Evolutionary conservation across 805 yeast genomes (phyloP).

Genomic region (Zygotorulaspora chibaensis): DNA sequence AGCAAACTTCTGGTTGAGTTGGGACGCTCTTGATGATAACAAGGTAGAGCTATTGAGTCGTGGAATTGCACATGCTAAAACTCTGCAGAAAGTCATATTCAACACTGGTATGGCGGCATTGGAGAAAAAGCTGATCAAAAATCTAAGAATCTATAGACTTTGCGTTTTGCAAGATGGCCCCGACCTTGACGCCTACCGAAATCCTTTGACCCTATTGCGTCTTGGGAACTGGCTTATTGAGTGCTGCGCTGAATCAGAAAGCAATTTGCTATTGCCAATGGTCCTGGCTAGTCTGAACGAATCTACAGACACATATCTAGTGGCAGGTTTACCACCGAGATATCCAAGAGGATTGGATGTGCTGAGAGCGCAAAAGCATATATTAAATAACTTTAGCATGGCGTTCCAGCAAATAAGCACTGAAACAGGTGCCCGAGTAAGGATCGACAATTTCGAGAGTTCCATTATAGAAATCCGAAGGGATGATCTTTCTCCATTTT

Average conservation of each 20-base stretch:
- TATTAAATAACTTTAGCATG: conserved; percentile 77
- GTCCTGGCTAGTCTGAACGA: conserved; percentile 81
- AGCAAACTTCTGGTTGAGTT: conserved; percentile 63
- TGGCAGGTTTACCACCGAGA: conserved; percentile 84
- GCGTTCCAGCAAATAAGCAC: conserved; percentile 88
- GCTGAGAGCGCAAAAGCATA: conserved; percentile 38
- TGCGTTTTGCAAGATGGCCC: conserved; percentile 90
- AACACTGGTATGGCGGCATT: conserved; percentile 85
- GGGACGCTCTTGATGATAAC: conserved; percentile 55
- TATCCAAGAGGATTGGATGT: conserved; percentile 50
- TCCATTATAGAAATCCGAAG: conserved; percentile 84
- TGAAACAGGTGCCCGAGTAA: conserved; percentile 79
- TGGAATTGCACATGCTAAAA: conserved; percentile 82
- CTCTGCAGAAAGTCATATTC: conserved; percentile 76
- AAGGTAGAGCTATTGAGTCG: conserved; percentile 33
- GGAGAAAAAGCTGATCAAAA: conserved; percentile 75
- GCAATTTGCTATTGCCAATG: conserved; percentile 62
- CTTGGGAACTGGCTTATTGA: conserved; percentile 90
- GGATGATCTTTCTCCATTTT: conserved; percentile 82
- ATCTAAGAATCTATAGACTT: conserved; percentile 72
- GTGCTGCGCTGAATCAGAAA: conserved; percentile 76
- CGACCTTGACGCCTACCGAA: conserved; percentile 68
- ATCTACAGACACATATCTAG: conserved; percentile 70
- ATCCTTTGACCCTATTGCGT: conserved; percentile 80
- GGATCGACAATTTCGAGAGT: conserved; percentile 92